Evolutionary conservation across 75 land plant genomes (phyloP), one percentile per base, ranked within the genome.

Genomic region (Cupressus sempervirens): DNA sequence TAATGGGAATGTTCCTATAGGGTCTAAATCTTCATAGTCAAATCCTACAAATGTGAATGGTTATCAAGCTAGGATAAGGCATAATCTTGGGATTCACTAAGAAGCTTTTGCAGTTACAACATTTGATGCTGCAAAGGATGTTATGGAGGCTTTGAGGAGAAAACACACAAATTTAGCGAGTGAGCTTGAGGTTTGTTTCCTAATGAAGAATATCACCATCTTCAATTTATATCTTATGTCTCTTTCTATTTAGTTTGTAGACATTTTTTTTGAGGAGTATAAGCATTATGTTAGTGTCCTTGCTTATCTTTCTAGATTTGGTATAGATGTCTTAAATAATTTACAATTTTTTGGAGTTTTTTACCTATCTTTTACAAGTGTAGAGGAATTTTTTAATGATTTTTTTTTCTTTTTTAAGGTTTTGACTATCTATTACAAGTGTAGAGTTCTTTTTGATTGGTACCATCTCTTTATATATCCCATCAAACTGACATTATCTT

Each of bases 121-220:
- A 82, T 98, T 98, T 92, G 99, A 98, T 84, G 96, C 97, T 85
- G 99, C 99, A 65, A 98, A 95, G 86, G 99, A 96, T 81, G 94
- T 98, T 46, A 98, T 98, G 99, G 99, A 96, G 86, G 88, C 92
- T 58, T 90, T 98, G 26, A 93, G 99, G 88, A 94, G 94, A 88
- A 98, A 98, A 86, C 99, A 98, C 73, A 54, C 90, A 34, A 98
- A 94, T 87, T 84, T 98, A 84, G 99, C 99, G 65, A 85, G 88
- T 86, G 99, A 98, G 87, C 95, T 98, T 75, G 99, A 98, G 99
- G 99, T 98, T 83, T 56, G 38, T 76, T 46, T 32, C 46, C 7
- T 1, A 14, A 20, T 72, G 48, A 26, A 35, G 29, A 70, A 45
- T 15, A 84, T 9, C 29, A 32, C 40, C n/a, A n/a, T n/a, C n/a